Base-by-base conservation (phyloP, 352 stramenopile genomes). In the Globisporangium nodosum region DNA sequence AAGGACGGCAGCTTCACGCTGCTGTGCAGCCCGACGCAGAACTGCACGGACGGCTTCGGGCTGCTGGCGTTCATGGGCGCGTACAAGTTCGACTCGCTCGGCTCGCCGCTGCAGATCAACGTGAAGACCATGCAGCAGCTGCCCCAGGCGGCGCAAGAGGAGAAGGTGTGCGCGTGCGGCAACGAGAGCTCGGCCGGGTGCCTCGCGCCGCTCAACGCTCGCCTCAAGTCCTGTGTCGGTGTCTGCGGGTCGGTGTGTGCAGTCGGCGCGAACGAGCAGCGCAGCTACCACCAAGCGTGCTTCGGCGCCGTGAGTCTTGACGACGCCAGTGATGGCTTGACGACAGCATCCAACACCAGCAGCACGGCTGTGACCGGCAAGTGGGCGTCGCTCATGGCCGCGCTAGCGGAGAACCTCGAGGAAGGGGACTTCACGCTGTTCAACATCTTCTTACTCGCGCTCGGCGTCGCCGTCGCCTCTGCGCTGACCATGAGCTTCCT, bases 81-180 rank as follows among this genome's bases (percentile, higher is more conserved):
- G 15, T 91, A 90, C 69, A 85, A 80, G 52, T 85, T 88, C 60
- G 69, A 77, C 52, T 71, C 64, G n/a, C 37, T 88, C 30, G 79
- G 81, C 27, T 87, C 79, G 12, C 77, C 83, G 3, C 66, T 80
- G 7, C 81, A 90, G 50, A 72, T 91, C 53, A 88, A 90, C 43
- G 78, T 91, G 20, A 79, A 71, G 31, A 89, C 74, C 5, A 88
- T 86, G 63, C 68, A 86, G 51, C 61, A 85, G 46, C 53, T 82
- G 11, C 61, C 65, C 3, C 50, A 56, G 1, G 53, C 53, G 1
- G 68, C 72, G 35, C 73, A 85, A 33, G 64, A 74, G 49, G 61
- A 76, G 7, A 75, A 74, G 49, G 73, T 88, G 31, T 90, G 81
- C 62, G 54, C 64, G 1, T 88, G 78, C 62, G 70, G 52, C 9